Evolutionary conservation across 1,139 yeast species (phyloP).

Genomic region (Saccharomycopsis phalli): DNA sequence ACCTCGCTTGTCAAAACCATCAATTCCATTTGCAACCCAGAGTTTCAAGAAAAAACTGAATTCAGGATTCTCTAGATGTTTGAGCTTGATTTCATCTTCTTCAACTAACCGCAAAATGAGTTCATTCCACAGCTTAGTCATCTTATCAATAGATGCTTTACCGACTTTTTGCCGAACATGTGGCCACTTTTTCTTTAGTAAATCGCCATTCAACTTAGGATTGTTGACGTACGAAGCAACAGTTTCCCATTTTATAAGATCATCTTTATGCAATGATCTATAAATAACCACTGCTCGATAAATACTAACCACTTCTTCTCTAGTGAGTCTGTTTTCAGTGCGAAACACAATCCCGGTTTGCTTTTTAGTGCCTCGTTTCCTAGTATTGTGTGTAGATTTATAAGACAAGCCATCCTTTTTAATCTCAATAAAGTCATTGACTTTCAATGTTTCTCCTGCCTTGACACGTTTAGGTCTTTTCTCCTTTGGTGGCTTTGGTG

Average conservation of each 20-base stretch:
- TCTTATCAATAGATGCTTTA: conserved; percentile 32
- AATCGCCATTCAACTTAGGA: conserved; percentile 23
- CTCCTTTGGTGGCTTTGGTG: no score
- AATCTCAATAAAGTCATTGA: no score
- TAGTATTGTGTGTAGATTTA: no score
- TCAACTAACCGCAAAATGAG: conserved; percentile 45
- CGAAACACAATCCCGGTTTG: no score
- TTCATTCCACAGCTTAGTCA: conserved; percentile 44
- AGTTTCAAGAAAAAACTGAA: conserved; percentile 40
- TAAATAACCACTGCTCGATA: conserved; percentile 57
- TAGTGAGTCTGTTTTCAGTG: conserved; percentile 24
- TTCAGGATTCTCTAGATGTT: conserved; percentile 42
- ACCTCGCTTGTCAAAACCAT: conserved; percentile 25
- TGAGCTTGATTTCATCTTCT: conserved; percentile 36
- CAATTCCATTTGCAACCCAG: conserved; percentile 41
- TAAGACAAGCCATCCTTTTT: no score
- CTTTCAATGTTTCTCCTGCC: no score
- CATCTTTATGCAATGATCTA: conserved; percentile 41
- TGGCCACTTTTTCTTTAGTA: conserved; percentile 50
- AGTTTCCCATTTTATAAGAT: conserved; percentile 47
- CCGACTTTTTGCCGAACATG: conserved; percentile 49
- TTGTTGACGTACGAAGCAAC: conserved; percentile 41
- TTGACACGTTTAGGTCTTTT: no score
- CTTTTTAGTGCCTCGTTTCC: no score
- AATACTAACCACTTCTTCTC: conserved; percentile 40